Evolutionary conservation across 306 rosid genomes (phyloP), one percentile per base, ranked within the genome.

Genomic region (Glycine latifolia): DNA sequence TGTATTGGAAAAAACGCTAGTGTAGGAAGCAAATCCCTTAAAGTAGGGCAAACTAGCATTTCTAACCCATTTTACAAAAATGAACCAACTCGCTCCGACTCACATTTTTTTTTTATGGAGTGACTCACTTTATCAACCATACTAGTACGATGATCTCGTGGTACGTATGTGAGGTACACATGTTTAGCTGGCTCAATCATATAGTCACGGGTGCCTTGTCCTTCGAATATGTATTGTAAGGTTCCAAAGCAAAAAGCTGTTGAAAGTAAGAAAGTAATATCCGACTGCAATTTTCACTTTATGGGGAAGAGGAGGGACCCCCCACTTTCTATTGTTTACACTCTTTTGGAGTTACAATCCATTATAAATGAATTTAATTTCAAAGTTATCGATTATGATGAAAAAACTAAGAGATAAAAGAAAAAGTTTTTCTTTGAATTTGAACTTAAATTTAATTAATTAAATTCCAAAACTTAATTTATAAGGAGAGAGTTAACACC

Each of bases 111-210:
- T n/a, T n/a, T n/a, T n/a, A n/a, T n/a, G n/a, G n/a, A n/a, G n/a
- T n/a, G n/a, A n/a, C n/a, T n/a, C n/a, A n/a, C n/a, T n/a, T n/a
- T n/a, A n/a, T n/a, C n/a, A n/a, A n/a, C n/a, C n/a, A n/a, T n/a
- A n/a, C n/a, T n/a, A n/a, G n/a, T n/a, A n/a, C n/a, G 72, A 5
- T 76, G 63, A 12, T 33, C 12, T 49, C 4, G 59, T 10, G 58
- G 80, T 67, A 39, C 76, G 17, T 15, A 43, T 43, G 3, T 8
- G 35, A 16, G 66, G 75, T 66, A 75, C 68, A 54, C 58, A 79
- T 6, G 62, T 43, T 56, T n/a, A n/a, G 72, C 26, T 67, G 79
- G 79, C 73, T 16, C 41, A 68, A 50, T 69, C 85, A 58, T 82
- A 26, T 67, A 66, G 56, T 52, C 60, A 9, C 5, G 54, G 71